phyloP scores from a whole-genome alignment of 2,329 filamentous ascomycete species.

The Epicoccum nigrum region DNA sequence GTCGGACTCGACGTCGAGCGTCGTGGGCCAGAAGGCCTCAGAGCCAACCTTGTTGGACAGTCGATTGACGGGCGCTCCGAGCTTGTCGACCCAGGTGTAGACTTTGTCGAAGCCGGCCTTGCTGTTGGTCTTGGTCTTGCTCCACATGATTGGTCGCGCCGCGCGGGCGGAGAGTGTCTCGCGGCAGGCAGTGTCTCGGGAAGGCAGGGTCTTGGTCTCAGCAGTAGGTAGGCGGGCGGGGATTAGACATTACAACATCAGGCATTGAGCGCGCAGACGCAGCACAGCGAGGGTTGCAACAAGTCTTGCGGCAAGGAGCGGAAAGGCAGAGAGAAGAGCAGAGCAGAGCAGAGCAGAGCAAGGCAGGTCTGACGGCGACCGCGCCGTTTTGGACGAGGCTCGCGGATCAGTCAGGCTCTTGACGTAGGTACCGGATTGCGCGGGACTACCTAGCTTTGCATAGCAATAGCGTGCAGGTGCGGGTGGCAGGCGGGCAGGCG shows the following conservation, averaged over 20 bases:
- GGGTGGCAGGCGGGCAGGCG: conserved; percentile 29
- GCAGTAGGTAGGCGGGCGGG: conserved; percentile 15
- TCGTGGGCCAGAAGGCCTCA: conserved; percentile 85
- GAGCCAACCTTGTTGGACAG: conserved; percentile 80
- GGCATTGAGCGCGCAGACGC: conserved; percentile 14
- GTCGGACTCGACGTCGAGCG: conserved; percentile 86
- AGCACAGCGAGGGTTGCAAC: conserved; percentile 1
- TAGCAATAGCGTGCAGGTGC: conserved; percentile 1
- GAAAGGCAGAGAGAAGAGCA: conserved; percentile 13
- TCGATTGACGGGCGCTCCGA: conserved; percentile 78
- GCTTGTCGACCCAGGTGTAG: conserved; percentile 70
- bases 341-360: conserved; percentile 7
- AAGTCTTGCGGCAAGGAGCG: conserved; percentile 3
- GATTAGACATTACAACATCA: conserved; percentile 32
- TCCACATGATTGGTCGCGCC: conserved; percentile 35
- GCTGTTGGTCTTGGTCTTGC: conserved; percentile 42
- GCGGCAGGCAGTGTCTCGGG: conserved; percentile 26
- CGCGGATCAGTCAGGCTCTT: conserved; percentile 4
- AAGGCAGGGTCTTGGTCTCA: no score
- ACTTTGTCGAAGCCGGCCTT: conserved; percentile 71
- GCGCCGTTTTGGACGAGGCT: conserved; percentile 29
- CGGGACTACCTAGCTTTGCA: conserved; percentile 4
- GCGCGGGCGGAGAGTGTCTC: conserved; percentile 14
- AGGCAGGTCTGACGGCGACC: conserved; percentile 30
- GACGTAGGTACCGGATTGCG: conserved; percentile 4